Evolutionary conservation across 2,329 filamentous ascomycete species (phyloP).

Genomic region (Tolypocladium cylindrosporum): DNA sequence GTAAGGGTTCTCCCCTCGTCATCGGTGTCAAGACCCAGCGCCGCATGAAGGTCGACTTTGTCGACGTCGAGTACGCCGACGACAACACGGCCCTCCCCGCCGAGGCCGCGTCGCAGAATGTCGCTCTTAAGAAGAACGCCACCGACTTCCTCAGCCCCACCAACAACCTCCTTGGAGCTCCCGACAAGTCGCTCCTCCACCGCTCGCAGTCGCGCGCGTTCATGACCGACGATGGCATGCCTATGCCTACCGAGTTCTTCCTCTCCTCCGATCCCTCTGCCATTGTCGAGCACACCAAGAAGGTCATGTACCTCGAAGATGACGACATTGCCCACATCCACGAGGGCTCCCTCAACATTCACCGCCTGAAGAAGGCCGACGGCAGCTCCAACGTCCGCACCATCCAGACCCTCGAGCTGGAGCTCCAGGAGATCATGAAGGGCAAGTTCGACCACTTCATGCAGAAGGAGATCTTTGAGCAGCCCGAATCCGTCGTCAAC

Average conservation of each 20-base stretch:
- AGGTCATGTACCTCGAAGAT: slow-evolving; percentile 98
- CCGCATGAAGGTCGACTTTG: slow-evolving; percentile 99
- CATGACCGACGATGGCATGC: slow-evolving; percentile 95
- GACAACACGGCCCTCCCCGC: slow-evolving; percentile 76
- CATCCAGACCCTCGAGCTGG: slow-evolving; percentile 96
- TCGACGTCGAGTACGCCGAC: slow-evolving; percentile 94
- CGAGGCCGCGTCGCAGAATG: slow-evolving; percentile 92
- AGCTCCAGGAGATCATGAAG: slow-evolving; percentile 99
- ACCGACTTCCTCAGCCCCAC: slow-evolving; percentile 57
- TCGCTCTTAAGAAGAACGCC: slow-evolving; percentile 83
- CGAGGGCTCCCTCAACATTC: slow-evolving; percentile 97
- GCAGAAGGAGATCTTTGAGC: slow-evolving; percentile 99
- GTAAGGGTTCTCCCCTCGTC: slow-evolving; percentile 95
- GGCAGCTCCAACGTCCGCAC: slow-evolving; percentile 93
- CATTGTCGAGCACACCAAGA: slow-evolving; percentile 99
- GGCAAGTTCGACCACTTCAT: slow-evolving; percentile 99
- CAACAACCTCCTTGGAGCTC: slow-evolving; percentile 61
- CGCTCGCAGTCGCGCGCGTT: slow-evolving; percentile 97
- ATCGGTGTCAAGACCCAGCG: slow-evolving; percentile 94
- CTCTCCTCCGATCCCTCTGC: slow-evolving; percentile 96
- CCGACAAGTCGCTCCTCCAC: slow-evolving; percentile 97
- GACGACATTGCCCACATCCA: slow-evolving; percentile 99
- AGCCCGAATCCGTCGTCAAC: slow-evolving; percentile 98
- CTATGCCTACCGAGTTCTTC: slow-evolving; percentile 98
- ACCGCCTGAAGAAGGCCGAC: slow-evolving; percentile 93